Conservation (phyloP, 176 grass and related monocot species). For the Poa annua region DNA sequence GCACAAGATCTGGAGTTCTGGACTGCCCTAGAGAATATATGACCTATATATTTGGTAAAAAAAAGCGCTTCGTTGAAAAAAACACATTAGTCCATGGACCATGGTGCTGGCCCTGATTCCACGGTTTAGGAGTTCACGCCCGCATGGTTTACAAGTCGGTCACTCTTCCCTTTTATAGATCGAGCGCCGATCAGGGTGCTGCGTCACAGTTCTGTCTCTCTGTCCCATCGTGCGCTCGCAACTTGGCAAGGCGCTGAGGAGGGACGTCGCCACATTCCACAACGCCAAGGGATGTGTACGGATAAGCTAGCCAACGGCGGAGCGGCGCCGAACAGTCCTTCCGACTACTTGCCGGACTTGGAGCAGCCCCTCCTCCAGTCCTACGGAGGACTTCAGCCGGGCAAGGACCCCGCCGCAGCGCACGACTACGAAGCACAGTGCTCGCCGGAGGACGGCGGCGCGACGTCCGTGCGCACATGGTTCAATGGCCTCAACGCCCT, state of each 20-base stretch:
- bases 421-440: conserved; percentile 47
- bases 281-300: neutral
- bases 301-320: conserved; percentile 41
- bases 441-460: conserved; percentile 31
- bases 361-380: conserved; percentile 46
- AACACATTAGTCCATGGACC: too few species aligned
- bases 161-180: neutral
- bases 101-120: too few species aligned
- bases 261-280: conserved; percentile 23
- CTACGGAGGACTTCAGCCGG: conserved; percentile 3
- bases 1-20: too few species aligned
- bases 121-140: neutral
- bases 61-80: too few species aligned
- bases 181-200: neutral
- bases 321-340: neutral
- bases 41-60: too few species aligned
- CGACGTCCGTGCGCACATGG: conserved; percentile 64
- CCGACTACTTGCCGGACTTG: conserved; percentile 9
- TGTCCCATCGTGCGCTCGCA: neutral
- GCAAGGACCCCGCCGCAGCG: conserved; percentile 24
- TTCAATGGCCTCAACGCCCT: conserved; percentile 91
- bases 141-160: neutral
- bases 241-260: neutral
- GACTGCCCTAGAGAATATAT: too few species aligned
- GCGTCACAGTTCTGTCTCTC: neutral